These are phyloP conservation scores for Alternaria sp. DNA, from an alignment of 2,329 filamentous ascomycete genomes.

Conservation along the genomic window DNA sequence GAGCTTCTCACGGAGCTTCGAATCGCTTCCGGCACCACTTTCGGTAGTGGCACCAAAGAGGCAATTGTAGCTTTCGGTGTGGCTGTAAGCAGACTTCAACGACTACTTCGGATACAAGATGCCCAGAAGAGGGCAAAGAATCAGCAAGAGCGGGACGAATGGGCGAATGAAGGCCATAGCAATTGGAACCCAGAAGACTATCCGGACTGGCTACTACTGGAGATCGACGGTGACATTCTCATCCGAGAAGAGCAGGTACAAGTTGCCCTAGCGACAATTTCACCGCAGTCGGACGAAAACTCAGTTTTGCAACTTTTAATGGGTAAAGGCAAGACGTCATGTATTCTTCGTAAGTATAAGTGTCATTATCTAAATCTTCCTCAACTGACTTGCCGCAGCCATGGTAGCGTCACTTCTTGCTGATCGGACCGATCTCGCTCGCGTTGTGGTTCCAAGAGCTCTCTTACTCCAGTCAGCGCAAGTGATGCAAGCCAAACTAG, in stretches of 20 bases:
- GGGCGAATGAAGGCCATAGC: constrained; percentile 56
- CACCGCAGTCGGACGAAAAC: constrained; percentile 59
- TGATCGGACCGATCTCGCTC: constrained; percentile 52
- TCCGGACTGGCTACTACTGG: constrained; percentile 70
- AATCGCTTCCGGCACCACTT: constrained; percentile 34
- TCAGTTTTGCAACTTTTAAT: constrained; percentile 72
- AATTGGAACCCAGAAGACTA: constrained; percentile 62
- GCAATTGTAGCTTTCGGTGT: constrained; percentile 54
- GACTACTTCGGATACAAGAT: constrained; percentile 53
- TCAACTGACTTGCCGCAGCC: constrained; percentile 38
- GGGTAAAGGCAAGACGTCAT: constrained; percentile 69
- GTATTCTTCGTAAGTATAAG: constrained; percentile 56
- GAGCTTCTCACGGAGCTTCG: constrained; percentile 58
- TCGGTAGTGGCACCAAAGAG: constrained; percentile 49
- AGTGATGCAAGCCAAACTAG: constrained; percentile 61
- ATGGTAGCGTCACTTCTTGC: constrained; percentile 61
- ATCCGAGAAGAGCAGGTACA: constrained; percentile 68
- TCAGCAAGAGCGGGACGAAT: constrained; percentile 51
- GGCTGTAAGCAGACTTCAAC: constrained; percentile 55
- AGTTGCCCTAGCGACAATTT: constrained; percentile 67
- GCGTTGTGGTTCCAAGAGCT: constrained; percentile 64
- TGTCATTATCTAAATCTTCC: too few relatives aligned
- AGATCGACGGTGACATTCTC: constrained; percentile 69
- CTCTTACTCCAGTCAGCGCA: constrained; percentile 65
- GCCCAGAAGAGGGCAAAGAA: constrained; percentile 28